Conservation (phyloP, 2,329 filamentous ascomycete genomes). For the Colletotrichum aenigma region DNA sequence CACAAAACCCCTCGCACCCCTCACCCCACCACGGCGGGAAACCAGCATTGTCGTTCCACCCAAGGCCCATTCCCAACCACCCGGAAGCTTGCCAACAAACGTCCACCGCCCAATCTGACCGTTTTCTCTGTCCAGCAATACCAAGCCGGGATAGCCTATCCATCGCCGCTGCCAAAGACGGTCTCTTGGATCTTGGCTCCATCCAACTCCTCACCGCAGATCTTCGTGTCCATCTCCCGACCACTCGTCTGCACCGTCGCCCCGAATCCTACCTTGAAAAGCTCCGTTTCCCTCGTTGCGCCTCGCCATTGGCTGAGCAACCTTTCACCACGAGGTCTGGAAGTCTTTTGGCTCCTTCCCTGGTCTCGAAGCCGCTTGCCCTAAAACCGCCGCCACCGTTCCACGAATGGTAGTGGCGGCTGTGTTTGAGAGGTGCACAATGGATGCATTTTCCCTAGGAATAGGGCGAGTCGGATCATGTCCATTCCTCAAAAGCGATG, state of each 20-base stretch:
- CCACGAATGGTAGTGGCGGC: background rate
- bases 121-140: background rate
- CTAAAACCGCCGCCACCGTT: background rate
- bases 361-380: background rate
- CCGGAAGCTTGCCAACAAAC: background rate
- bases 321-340: background rate
- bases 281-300: background rate
- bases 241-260: background rate
- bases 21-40: conserved; percentile 6
- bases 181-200: background rate
- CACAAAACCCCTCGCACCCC: background rate
- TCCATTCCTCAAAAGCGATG: background rate
- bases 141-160: background rate
- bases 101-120: background rate
- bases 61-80: conserved; percentile 7
- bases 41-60: conserved; percentile 2
- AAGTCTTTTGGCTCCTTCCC: background rate
- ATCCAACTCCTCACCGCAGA: conserved; percentile 6
- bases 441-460: background rate
- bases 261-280: background rate
- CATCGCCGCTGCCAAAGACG: background rate
- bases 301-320: background rate
- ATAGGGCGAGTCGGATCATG: background rate
- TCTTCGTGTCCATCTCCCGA: conserved; percentile 13
- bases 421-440: background rate